phyloP scores from a whole-genome alignment of 2,329 filamentous ascomycete genomes.

The Ophiostoma sp. region DNA sequence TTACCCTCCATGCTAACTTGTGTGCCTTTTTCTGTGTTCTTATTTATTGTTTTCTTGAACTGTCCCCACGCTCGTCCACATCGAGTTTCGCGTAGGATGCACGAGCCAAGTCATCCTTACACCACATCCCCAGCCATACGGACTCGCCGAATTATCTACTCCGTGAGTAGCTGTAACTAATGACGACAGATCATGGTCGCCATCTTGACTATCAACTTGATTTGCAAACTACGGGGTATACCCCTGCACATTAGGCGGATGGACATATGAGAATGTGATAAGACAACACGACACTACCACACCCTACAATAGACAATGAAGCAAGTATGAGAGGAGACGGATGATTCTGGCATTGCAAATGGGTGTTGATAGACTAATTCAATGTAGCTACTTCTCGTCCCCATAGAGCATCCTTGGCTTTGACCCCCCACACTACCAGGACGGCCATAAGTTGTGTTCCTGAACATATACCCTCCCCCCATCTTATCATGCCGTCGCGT shows the following conservation, averaged over 20 bases:
- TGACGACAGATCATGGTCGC: not conserved
- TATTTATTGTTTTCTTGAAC: too few species aligned
- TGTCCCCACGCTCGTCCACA: constrained; percentile 1
- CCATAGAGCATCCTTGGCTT: not conserved
- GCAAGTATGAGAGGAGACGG: not conserved
- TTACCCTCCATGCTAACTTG: not conserved
- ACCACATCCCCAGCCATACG: not conserved
- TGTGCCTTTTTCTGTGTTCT: too few species aligned
- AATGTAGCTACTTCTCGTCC: too few species aligned
- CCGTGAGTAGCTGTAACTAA: not conserved
- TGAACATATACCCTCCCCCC: not conserved
- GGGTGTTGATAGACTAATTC: too few species aligned
- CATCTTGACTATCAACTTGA: too few species aligned
- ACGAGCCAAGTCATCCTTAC: not conserved
- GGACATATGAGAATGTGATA: not conserved
- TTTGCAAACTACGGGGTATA: not conserved
- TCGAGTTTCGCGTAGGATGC: constrained; percentile 8
- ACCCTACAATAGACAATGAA: not conserved
- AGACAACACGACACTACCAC: not conserved
- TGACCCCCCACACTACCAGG: not conserved
- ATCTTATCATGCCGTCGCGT: not conserved
- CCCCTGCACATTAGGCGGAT: not conserved
- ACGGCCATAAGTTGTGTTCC: not conserved
- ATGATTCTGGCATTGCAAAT: not conserved
- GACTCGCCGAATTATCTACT: not conserved